Conservation (phyloP, 768 basidiomycete species). For the Tephrocybe rancida region DNA sequence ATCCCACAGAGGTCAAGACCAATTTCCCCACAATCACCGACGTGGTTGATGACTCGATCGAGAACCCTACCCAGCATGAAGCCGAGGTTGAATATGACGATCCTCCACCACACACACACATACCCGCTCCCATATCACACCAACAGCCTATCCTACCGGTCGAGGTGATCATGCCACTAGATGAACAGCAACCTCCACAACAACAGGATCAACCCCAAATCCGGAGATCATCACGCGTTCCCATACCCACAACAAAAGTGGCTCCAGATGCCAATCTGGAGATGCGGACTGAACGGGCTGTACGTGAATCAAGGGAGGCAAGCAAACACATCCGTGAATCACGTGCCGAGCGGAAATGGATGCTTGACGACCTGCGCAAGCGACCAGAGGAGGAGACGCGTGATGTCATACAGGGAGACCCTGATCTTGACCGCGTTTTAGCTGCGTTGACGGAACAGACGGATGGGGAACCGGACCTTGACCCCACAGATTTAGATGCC, state of each 20-base stretch:
- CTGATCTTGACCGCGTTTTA: not conserved
- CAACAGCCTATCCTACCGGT: too few relatives aligned
- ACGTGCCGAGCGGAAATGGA: not conserved
- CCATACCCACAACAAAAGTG: not conserved
- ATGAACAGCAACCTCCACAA: too few relatives aligned
- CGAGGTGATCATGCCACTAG: too few relatives aligned
- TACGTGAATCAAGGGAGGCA: too few relatives aligned
- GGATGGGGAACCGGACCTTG: not conserved
- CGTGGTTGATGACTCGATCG: not conserved
- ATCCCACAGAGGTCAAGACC: not conserved
- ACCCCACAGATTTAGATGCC: constrained; percentile 4
- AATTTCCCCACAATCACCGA: not conserved
- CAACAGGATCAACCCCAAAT: too few relatives aligned
- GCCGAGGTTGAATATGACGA: too few relatives aligned
- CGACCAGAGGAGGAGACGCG: not conserved
- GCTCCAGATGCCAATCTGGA: too few relatives aligned
- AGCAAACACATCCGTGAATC: not conserved
- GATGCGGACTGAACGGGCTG: too few relatives aligned
- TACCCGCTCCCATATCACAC: too few relatives aligned
- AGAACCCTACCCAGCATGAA: not conserved
- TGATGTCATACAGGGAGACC: not conserved
- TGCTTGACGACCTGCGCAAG: not conserved
- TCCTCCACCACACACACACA: too few relatives aligned
- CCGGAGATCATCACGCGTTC: not conserved
- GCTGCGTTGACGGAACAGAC: not conserved